Evolutionary conservation across 2,329 filamentous ascomycete genomes (phyloP), one percentile per base, ranked within the genome.

Genomic region (Alternaria postmessia): DNA sequence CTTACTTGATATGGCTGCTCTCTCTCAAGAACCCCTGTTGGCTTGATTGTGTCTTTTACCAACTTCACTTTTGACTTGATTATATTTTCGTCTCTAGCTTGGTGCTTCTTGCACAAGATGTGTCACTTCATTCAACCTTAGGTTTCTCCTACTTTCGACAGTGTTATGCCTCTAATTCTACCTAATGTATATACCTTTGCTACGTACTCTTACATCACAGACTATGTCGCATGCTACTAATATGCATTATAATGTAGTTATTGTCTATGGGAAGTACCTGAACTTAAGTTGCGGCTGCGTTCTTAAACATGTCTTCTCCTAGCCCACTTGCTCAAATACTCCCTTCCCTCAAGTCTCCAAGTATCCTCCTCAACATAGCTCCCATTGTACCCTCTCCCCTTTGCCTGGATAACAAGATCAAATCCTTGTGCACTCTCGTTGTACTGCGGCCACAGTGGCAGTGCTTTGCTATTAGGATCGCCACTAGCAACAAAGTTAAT

Each of bases 391-490:
- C 77, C 77, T 20, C 74, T 68, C 0, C 76, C 75, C 12, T 80
- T 77, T 8, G 79, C 81, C 71, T 83, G 80, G 54, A 81, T 77
- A 5, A 84, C 82, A 61, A 83, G 75, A 64, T 83, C 77, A 67
- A 78, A 47, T 3, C 81, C 80, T 5, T 71, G 66, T 2, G 61
- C 62, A 16, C 76, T 61, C n/a, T 72, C 71, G 54, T 61, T 69
- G 60, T 84, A 84, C 51, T 60, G 61, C 1, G 81, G 81, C 82
- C 82, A 84, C 3, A 65, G 61, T 30, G 67, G 74, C 70, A 67
- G 62, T 6, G 53, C 72, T n/a, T 63, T 59, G 26, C 42, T 81
- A 78, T 74, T 83, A 63, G 68, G 79, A 66, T 66, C 78, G 58
- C 71, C 75, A 0, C 62, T 60, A 48, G 76, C 64, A n/a, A 84